A percentile compares a stretch with the other conserved stretches of the same genome.
Evolutionary conservation across 2,329 filamentous ascomycete genomes (phyloP).

Genomic region (Scytalidium sp.): DNA sequence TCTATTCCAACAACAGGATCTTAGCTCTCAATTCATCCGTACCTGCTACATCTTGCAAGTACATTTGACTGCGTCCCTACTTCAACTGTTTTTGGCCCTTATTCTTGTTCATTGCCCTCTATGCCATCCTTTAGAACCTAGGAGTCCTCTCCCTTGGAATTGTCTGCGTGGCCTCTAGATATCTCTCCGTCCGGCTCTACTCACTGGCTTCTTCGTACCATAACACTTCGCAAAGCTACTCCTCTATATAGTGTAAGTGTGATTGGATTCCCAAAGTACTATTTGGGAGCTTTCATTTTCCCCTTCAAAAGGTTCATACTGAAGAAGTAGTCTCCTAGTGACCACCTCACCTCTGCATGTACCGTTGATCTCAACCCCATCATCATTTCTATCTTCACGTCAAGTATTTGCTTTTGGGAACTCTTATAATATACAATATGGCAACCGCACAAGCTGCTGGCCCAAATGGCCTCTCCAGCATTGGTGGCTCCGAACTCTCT

Average conservation of each 20-base stretch:
- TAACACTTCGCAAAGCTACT: background rate
- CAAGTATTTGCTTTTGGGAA: background rate
- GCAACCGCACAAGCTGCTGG: conserved; percentile 17
- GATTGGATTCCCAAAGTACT: background rate
- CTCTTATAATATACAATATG: conserved; percentile 16
- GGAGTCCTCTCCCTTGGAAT: conserved; percentile 1
- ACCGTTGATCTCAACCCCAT: background rate
- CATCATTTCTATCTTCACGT: background rate
- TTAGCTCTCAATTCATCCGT: background rate
- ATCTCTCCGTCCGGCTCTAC: background rate
- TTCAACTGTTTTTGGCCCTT: background rate
- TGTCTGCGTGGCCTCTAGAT: conserved; percentile 5
- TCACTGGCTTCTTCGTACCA: background rate
- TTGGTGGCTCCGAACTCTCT: conserved; percentile 15
- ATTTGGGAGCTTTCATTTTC: background rate
- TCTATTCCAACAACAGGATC: background rate
- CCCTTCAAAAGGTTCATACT: background rate
- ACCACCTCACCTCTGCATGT: background rate
- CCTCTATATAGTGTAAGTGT: background rate
- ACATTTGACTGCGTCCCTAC: background rate
- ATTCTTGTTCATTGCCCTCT: conserved; percentile 3
- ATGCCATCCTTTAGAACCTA: conserved; percentile 3
- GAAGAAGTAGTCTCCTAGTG: background rate
- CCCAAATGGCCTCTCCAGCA: conserved; percentile 17
- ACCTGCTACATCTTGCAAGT: background rate